phyloP scores from a whole-genome alignment of 139 green algal genomes.

The Chlorokybus atmophyticus region DNA sequence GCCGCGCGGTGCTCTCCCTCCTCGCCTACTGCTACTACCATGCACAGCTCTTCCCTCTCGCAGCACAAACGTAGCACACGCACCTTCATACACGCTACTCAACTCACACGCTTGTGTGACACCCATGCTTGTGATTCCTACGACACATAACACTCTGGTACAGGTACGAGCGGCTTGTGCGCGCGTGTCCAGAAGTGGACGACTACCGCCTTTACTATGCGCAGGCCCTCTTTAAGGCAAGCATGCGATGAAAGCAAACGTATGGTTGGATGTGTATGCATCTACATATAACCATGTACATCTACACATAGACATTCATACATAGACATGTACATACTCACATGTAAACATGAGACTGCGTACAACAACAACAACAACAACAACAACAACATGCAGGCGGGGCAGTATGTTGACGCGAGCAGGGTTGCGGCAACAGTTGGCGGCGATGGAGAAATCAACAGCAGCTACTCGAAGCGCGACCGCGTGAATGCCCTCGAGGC shows the following conservation, averaged over 20 bases:
- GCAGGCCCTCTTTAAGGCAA: slow-evolving; percentile 49
- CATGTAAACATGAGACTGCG: background rate
- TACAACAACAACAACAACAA: too few relatives aligned
- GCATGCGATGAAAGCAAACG: background rate
- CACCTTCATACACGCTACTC: too few relatives aligned
- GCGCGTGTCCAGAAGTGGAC: slow-evolving; percentile 36
- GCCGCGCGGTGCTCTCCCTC: slow-evolving; percentile 48
- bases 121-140: too few relatives aligned
- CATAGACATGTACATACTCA: background rate
- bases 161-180: slow-evolving; percentile 41
- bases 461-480: too few relatives aligned
- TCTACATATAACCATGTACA: background rate
- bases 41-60: slow-evolving; percentile 39
- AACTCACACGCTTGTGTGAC: too few relatives aligned
- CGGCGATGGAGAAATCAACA: too few relatives aligned
- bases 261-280: background rate
- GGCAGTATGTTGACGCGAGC: slow-evolving; percentile 37
- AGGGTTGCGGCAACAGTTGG: slow-evolving; percentile 35
- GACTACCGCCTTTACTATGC: slow-evolving; percentile 56
- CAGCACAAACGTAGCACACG: slow-evolving; percentile 38
- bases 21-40: slow-evolving; percentile 63
- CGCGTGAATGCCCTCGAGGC: slow-evolving; percentile 42
- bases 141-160: too few relatives aligned
- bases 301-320: background rate
- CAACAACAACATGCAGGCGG: slow-evolving; percentile 9